Base-by-base conservation (phyloP, 257 asterid genomes). In the Solanum tarijense region DNA sequence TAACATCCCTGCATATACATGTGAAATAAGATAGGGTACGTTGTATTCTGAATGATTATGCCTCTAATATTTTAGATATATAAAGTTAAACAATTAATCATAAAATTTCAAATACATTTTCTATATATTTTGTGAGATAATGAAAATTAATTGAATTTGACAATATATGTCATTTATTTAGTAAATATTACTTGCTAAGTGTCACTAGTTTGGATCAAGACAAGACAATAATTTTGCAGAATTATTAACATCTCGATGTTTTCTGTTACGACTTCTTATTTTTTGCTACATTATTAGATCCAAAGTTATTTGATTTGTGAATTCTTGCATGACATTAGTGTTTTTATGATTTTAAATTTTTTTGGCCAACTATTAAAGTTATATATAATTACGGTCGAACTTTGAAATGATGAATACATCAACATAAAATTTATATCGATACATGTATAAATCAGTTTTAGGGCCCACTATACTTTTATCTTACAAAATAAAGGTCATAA, bases 271-370 rank as follows among this genome's bases (percentile, higher is more conserved):
- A 62, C 3, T 62, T 23, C 2, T 62, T 62, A 4, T 20, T 3
- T 41, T 58, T 20, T 58, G 11, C 66, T 58, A 62, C 3, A 1
- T 21, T n/a, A 11, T n/a, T n/a, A n/a, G 4, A 65, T 25, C 3
- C 31, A 25, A 25, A 25, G 3, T 25, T 25, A 12, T 66, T 66
- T 12, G 2, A 66, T 66, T 25, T 66, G 35, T 66, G 8, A 65
- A 66, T 25, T 66, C 20, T 12, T 25, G 18, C 2, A 66, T 12
- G 9, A 6, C 14, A 3, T 12, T 25, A 12, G 4, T 3, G 0
- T 12, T 66, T 11, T 66, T 12, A 66, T 5, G 35, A 2, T n/a
- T n/a, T 12, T 0, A 12, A 25, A 0, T 7, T 8, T n/a, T 23
- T 10, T 65, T 65, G 1, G 6, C 16, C 16, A 65, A n/a, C 5